Percentiles rank a stretch among this genome's conserved stretches.
phyloP scores from a whole-genome alignment of 108 stramenopile species.

The Conticribra guillardii region DNA sequence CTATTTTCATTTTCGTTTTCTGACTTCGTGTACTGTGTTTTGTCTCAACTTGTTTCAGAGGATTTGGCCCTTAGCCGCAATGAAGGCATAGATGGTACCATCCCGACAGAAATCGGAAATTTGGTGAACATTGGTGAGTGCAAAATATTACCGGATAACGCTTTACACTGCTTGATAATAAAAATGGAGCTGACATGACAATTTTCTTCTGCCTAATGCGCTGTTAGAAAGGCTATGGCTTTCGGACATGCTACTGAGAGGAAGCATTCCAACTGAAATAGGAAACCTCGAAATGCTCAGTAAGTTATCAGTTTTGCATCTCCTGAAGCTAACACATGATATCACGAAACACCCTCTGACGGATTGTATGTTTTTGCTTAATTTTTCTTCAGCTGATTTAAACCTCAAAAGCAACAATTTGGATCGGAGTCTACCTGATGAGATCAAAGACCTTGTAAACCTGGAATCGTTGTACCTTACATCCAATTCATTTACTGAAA shows the following conservation, averaged over 20 bases:
- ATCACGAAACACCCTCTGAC: no score
- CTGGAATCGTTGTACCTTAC: constrained; percentile 28
- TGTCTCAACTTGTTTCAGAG: no score
- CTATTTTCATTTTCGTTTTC: not conserved
- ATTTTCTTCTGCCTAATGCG: no score
- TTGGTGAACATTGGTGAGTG: not conserved
- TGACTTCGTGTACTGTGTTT: not conserved
- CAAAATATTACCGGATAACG: constrained; percentile 1
- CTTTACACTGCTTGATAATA: no score
- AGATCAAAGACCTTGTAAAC: constrained; percentile 11
- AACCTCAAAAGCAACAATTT: constrained; percentile 21
- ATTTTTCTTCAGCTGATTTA: constrained; percentile 8
- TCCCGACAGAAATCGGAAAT: constrained; percentile 30
- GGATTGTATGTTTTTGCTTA: not conserved
- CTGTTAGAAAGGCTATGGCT: constrained; percentile 24
- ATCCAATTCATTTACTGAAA: constrained; percentile 34
- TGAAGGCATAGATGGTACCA: constrained; percentile 22
- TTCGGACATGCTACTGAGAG: constrained; percentile 9
- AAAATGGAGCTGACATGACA: no score
- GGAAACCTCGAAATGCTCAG: not conserved
- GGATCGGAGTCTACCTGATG: constrained; percentile 12
- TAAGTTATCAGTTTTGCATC: not conserved
- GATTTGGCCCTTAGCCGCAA: constrained; percentile 34
- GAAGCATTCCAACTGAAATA: constrained; percentile 5
- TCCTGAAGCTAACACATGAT: no score